Evolutionary conservation across 2,329 filamentous ascomycete genomes (phyloP).

Genomic region (Sarocladium brachiariae): DNA sequence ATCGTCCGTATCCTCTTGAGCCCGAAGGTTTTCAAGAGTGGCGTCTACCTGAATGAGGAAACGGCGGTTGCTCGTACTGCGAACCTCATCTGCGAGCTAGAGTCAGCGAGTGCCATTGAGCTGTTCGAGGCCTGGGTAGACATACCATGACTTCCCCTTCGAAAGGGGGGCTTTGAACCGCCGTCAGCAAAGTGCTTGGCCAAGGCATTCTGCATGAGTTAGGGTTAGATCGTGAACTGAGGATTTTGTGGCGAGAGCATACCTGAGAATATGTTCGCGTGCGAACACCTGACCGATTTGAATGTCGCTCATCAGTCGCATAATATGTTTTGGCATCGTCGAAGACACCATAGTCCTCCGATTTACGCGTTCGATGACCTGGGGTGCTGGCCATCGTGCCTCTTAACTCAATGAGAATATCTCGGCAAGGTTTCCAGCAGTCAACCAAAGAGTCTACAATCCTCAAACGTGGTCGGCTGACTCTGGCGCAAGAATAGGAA

Average conservation of each 20-base stretch:
- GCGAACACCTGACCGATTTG: constrained; percentile 40
- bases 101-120: neutral
- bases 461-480: no score
- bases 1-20: constrained; percentile 84
- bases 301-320: constrained; percentile 46
- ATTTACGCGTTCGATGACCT: constrained; percentile 15
- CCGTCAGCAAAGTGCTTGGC: constrained; percentile 46
- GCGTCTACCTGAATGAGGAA: constrained; percentile 83
- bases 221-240: neutral
- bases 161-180: constrained; percentile 46
- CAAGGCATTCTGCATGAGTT: constrained; percentile 40
- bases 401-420: neutral
- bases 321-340: constrained; percentile 56
- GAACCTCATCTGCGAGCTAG: constrained; percentile 63
- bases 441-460: no score
- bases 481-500: no score
- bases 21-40: constrained; percentile 71
- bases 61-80: constrained; percentile 42
- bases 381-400: neutral
- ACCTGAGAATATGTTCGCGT: constrained; percentile 53
- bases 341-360: constrained; percentile 43
- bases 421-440: no score
- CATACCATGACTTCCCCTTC: constrained; percentile 53
- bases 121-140: constrained; percentile 9
- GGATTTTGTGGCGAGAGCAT: constrained; percentile 12